These are phyloP conservation scores for Kwoniella botswanensis DNA, from an alignment of 768 basidiomycete species.

Conservation along the genomic window DNA sequence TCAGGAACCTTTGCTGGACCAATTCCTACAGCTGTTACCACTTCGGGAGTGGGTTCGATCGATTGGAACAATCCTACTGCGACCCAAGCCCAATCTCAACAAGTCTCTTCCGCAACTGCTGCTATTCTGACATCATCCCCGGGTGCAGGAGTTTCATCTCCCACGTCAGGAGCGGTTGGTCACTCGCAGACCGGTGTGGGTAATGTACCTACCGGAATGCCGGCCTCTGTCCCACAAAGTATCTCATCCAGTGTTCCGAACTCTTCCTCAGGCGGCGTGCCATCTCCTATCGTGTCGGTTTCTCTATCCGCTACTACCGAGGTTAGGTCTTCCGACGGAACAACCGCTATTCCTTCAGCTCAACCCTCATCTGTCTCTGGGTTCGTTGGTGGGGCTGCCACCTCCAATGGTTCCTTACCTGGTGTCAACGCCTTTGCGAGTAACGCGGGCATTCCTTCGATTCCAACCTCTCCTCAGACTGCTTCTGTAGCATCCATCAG, in stretches of 20 bases:
- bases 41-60: neutral
- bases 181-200: no score
- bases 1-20: neutral
- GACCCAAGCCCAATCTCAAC: neutral
- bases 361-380: neutral
- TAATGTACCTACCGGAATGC: no score
- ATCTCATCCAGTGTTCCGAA: no score
- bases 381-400: neutral
- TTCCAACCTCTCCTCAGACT: neutral
- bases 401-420: neutral
- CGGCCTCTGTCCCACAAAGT: no score
- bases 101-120: neutral
- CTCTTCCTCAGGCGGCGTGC: no score
- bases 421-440: neutral
- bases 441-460: neutral
- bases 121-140: no score
- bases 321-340: neutral
- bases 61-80: neutral
- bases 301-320: no score
- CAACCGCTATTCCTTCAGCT: neutral
- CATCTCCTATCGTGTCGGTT: no score
- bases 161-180: no score
- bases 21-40: neutral
- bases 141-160: no score
- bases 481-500: neutral